phyloP scores from a whole-genome alignment of 345 rosid genomes.

The Eucalyptus regnans region DNA sequence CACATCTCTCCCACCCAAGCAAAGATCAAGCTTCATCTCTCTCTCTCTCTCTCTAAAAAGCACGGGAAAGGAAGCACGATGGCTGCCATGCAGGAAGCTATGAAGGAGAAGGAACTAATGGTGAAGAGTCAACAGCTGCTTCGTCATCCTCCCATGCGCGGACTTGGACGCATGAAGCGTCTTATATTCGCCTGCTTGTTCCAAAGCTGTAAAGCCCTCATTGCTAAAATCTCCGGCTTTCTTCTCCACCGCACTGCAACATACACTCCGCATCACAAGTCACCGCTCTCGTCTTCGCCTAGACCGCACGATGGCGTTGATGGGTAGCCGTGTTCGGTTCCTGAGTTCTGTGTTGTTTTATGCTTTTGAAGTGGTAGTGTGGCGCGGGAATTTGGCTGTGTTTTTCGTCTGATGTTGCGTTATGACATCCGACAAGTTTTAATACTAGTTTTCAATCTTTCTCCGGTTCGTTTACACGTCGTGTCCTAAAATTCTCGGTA shows the following conservation, averaged over 20 bases:
- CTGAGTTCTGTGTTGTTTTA: background rate
- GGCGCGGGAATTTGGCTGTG: background rate
- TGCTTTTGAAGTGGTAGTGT: background rate
- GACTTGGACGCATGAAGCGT: background rate
- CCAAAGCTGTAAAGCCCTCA: background rate
- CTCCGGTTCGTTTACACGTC: background rate
- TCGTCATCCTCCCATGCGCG: background rate
- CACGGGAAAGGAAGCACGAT: background rate
- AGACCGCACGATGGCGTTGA: background rate
- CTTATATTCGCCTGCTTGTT: background rate
- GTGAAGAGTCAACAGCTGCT: background rate
- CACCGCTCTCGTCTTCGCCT: background rate
- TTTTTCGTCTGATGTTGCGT: background rate
- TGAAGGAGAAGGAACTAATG: background rate
- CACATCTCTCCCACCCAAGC: background rate
- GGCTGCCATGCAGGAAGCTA: background rate
- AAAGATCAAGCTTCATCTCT: background rate
- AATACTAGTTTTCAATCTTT: background rate
- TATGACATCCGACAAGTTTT: background rate
- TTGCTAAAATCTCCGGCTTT: background rate
- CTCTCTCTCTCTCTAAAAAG: background rate
- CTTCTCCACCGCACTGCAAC: background rate
- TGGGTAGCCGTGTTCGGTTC: background rate
- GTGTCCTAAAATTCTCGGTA: background rate
- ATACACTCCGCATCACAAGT: background rate